Conservation (phyloP, 2,329 filamentous ascomycete genomes). For the Stemphylium lycopersici region DNA sequence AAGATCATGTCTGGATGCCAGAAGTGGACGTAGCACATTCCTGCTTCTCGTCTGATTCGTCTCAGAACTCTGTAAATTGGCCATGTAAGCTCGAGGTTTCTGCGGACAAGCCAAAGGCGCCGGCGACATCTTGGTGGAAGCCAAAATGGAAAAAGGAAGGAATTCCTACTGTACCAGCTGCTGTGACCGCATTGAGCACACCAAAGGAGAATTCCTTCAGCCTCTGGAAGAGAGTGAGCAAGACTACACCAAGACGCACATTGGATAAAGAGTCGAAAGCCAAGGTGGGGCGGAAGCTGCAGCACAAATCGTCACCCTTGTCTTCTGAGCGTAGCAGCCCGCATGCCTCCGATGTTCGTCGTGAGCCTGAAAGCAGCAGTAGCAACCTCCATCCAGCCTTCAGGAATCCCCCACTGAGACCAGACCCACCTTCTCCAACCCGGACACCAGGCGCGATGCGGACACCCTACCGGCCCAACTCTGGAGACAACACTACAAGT, state of each 20-base stretch:
- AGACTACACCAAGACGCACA: neutral
- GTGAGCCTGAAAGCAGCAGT: neutral
- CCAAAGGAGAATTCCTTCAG: neutral
- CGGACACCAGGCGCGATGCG: neutral
- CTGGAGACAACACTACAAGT: neutral
- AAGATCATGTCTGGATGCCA: neutral
- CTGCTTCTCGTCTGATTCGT: slow-evolving; percentile 9
- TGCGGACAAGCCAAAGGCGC: neutral
- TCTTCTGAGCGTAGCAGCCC: neutral
- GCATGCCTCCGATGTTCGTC: neutral
- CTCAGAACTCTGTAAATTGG: neutral
- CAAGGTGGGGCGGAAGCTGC: neutral
- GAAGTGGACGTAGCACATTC: neutral
- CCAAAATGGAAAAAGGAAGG: neutral
- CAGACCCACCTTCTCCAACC: neutral
- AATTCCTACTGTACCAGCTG: neutral
- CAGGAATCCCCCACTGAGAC: neutral
- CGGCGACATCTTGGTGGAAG: neutral
- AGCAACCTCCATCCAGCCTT: neutral
- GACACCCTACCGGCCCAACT: neutral
- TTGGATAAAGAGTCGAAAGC: neutral
- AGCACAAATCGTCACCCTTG: neutral
- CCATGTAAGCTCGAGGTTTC: neutral
- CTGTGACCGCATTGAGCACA: neutral
- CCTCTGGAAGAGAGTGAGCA: slow-evolving; percentile 4